phyloP scores from a whole-genome alignment of 208 protist species.

The Wallacemonas sp. region DNA sequence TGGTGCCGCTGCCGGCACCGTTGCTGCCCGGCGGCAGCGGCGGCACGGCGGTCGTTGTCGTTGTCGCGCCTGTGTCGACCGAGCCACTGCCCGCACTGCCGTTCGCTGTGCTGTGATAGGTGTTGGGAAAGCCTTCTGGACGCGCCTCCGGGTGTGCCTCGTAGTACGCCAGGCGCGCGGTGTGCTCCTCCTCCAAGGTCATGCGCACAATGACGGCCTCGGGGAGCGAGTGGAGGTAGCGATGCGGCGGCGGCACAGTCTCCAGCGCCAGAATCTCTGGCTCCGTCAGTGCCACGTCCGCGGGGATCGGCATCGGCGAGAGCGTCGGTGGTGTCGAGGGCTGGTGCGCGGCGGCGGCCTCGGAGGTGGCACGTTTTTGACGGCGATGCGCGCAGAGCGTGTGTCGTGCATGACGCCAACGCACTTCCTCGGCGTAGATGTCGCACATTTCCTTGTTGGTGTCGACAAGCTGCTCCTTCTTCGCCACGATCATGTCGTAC shows the following conservation, averaged over 20 bases:
- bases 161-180: constrained; percentile 13
- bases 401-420: constrained; percentile 23
- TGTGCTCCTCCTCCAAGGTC: constrained; percentile 19
- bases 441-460: constrained; percentile 26
- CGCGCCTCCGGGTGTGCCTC: constrained; percentile 4
- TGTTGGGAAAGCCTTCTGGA: constrained; percentile 6
- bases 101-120: background rate
- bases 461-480: constrained; percentile 12
- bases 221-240: background rate
- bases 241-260: background rate
- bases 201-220: constrained; percentile 17
- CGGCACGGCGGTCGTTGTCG: too few species aligned
- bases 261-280: background rate
- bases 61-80: too few species aligned
- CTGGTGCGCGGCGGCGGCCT: too few species aligned
- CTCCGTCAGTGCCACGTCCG: background rate
- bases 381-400: constrained; percentile 5
- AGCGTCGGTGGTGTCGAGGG: too few species aligned
- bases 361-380: background rate
- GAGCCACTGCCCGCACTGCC: background rate
- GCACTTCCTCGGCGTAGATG: constrained; percentile 21
- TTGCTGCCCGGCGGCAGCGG: too few species aligned
- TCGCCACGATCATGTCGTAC: constrained; percentile 26
- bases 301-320: background rate
- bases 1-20: background rate